These are phyloP conservation scores for Casuarina equisetifolia DNA, from an alignment of 306 rosid species.

Conservation along the genomic window DNA sequence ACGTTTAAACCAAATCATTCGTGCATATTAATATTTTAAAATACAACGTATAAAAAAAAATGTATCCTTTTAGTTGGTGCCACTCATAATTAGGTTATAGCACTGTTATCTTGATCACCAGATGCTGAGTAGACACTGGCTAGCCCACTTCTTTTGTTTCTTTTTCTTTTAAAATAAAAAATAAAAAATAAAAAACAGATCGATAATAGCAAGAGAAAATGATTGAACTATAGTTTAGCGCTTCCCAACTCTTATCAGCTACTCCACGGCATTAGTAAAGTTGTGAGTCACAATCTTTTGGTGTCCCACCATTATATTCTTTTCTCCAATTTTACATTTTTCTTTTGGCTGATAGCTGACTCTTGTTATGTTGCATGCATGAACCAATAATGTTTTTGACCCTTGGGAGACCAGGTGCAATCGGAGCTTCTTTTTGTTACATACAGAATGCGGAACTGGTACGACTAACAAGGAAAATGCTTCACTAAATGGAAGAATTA, in stretches of 20 bases:
- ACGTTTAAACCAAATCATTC: background rate
- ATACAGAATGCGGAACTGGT: slow-evolving; percentile 5
- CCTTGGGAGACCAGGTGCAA: background rate
- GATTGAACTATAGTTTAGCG: too few species aligned
- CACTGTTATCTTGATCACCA: background rate
- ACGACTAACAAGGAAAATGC: slow-evolving; percentile 12
- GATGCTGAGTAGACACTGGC: slow-evolving; percentile 2
- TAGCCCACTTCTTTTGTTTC: background rate
- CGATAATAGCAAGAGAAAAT: too few species aligned
- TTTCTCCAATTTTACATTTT: background rate
- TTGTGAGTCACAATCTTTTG: slow-evolving; percentile 4
- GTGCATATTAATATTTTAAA: background rate
- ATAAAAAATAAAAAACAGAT: too few species aligned
- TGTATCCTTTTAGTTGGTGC: background rate
- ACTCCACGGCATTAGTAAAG: background rate
- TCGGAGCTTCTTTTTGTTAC: background rate
- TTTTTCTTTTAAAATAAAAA: too few species aligned
- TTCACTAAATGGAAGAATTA: background rate
- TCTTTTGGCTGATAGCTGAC: slow-evolving; percentile 18
- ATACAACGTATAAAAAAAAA: background rate
- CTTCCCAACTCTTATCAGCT: too few species aligned
- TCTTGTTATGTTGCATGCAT: slow-evolving; percentile 27
- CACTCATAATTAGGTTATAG: background rate
- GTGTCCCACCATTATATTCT: slow-evolving; percentile 16
- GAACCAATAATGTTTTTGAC: slow-evolving; percentile 19